phyloP scores from a whole-genome alignment of 2,329 filamentous ascomycete genomes.

The Penicillium sp. region DNA sequence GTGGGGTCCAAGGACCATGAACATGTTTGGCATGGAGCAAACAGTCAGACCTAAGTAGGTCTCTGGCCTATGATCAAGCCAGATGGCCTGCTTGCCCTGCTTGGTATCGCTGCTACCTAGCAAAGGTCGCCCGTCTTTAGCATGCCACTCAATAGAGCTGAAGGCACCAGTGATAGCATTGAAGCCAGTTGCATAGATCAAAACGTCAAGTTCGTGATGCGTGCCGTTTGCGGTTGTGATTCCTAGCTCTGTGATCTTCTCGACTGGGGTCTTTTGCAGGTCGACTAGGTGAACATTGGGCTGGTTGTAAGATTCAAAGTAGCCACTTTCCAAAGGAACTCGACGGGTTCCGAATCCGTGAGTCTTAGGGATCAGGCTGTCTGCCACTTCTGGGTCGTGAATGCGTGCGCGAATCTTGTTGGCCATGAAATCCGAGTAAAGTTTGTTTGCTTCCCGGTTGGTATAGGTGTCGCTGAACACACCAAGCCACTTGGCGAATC shows the following conservation, averaged over 20 bases:
- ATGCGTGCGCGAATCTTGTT: slow-evolving; percentile 20
- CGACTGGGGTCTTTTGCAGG: slow-evolving; percentile 18
- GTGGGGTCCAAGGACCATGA: slow-evolving; percentile 58
- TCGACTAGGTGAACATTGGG: slow-evolving; percentile 37
- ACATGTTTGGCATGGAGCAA: slow-evolving; percentile 52
- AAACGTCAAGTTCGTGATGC: slow-evolving; percentile 41
- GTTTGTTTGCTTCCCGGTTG: slow-evolving; percentile 16
- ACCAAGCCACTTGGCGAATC: slow-evolving; percentile 22
- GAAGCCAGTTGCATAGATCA: slow-evolving; percentile 50
- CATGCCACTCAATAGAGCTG: slow-evolving; percentile 41
- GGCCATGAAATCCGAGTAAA: slow-evolving; percentile 21
- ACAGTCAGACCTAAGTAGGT: slow-evolving; percentile 48
- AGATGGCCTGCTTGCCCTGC: slow-evolving; percentile 25
- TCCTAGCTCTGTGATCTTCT: slow-evolving; percentile 27
- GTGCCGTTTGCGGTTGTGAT: slow-evolving; percentile 42
- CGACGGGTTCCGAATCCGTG: slow-evolving; percentile 20
- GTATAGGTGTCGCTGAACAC: slow-evolving; percentile 20
- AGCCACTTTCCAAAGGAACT: slow-evolving; percentile 25
- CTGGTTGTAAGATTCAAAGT: slow-evolving; percentile 37
- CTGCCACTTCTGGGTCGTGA: slow-evolving; percentile 13
- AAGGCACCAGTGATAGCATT: slow-evolving; percentile 46
- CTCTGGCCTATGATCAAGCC: slow-evolving; percentile 29
- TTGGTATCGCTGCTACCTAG: slow-evolving; percentile 11
- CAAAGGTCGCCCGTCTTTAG: slow-evolving; percentile 35
- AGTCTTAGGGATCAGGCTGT: slow-evolving; percentile 20